Percentiles rank a stretch among this genome's conserved stretches.
Conservation (phyloP, 2,329 filamentous ascomycete species). For the Emericellopsis cladophorae region DNA sequence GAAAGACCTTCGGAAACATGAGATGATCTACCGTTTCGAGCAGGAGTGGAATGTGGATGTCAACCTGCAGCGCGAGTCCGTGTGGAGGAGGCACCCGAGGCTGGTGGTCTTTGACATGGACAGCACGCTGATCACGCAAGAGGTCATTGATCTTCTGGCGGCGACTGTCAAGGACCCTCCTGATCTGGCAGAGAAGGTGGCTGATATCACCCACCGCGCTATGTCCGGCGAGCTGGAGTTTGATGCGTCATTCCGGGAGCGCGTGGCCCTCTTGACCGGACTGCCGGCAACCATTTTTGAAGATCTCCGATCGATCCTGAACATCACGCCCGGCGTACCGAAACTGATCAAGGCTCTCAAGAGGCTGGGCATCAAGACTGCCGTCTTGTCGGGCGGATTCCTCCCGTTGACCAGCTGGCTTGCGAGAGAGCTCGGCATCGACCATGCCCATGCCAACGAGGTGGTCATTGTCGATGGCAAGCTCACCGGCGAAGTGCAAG, state of each 20-base stretch:
- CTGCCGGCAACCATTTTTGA: constrained; percentile 70
- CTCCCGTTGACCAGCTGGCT: constrained; percentile 81
- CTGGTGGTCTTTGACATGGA: constrained; percentile 98
- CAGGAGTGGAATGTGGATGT: constrained; percentile 83
- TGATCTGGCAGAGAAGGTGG: constrained; percentile 70
- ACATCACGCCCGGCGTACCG: constrained; percentile 69
- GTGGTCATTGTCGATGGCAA: constrained; percentile 49
- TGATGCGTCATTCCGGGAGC: constrained; percentile 65
- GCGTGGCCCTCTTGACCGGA: constrained; percentile 70
- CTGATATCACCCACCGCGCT: constrained; percentile 79
- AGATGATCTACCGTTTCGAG: constrained; percentile 74
- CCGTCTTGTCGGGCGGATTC: constrained; percentile 87
- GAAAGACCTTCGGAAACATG: constrained; percentile 63
- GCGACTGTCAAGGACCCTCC: constrained; percentile 55
- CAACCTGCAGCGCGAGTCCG: constrained; percentile 58
- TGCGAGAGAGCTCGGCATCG: constrained; percentile 65
- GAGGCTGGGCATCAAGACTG: constrained; percentile 71
- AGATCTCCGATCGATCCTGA: constrained; percentile 59
- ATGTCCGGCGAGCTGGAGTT: constrained; percentile 98
- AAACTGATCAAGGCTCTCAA: constrained; percentile 65
- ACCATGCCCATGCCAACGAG: constrained; percentile 83
- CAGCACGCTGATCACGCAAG: constrained; percentile 90
- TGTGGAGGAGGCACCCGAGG: constrained; percentile 69
- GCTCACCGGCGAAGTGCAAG: constrained; percentile 61
- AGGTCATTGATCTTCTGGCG: constrained; percentile 93